Base-by-base conservation (phyloP, 345 rosid genomes). In the Boechera retrofracta region DNA sequence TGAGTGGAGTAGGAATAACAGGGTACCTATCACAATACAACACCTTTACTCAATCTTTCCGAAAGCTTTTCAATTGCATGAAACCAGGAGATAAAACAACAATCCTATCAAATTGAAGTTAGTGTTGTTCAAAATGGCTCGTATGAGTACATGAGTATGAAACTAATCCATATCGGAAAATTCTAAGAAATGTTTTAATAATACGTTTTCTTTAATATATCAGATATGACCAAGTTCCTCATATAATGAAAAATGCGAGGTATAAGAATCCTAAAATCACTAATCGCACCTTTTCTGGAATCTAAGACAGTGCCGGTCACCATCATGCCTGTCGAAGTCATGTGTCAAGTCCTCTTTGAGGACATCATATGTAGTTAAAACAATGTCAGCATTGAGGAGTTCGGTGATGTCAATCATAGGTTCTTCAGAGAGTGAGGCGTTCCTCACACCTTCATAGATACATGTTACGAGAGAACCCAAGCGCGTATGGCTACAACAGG, bases 301-400 rank as follows among this genome's bases (percentile, higher is more conserved):
- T 87, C 98, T 92, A 85, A 94, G 83, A 82, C 82, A 79, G 67
- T 74, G 98, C 32, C 98, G 88, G 82, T 90, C 98, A 69, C 98
- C 98, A 78, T 87, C 92, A 79, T 92, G 98, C 85, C 98, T 83
- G 75, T 94, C 98, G 56, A 82, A 83, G 75, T 94, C 98, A 72
- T 94, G 98, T 12, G 97, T 90, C 62, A 94, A 81, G 86, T 94
- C 98, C 84, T 92, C 98, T 84, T 85, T 94, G 54, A 94, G 97
- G 73, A 94, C 98, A 81, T 94, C 98, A 73, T 94, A 94, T 21
- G 98, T 89, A 70, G 98, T 92, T 81, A 92, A 81, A 52, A 94
- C 91, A 68, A 92, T 87, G 78, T 94, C 98, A 66, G 91, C 88
- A 69, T 69, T 75, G 63, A 89, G 81, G 75, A 94, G 91, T 81